These are phyloP conservation scores for Chaetomium cochliodes DNA, from an alignment of 495 filamentous ascomycete species.

Conservation along the genomic window DNA sequence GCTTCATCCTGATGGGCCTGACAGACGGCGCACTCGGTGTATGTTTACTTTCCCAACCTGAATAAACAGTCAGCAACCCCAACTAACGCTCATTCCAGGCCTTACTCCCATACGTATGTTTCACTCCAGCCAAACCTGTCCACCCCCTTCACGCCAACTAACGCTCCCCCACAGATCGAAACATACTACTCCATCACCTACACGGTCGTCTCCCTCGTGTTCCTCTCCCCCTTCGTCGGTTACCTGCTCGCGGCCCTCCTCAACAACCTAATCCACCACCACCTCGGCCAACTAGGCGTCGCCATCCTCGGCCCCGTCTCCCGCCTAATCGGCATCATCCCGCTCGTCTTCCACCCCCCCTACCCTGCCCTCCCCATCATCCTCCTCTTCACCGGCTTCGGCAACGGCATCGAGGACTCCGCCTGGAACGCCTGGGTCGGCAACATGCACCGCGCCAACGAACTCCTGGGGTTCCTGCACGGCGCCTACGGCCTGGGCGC, in stretches of 20 bases:
- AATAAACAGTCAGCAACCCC: neutral
- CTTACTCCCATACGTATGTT: conserved; percentile 19
- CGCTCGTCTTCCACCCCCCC: conserved; percentile 70
- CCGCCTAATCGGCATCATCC: conserved; percentile 65
- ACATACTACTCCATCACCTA: conserved; percentile 70
- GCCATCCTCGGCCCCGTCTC: conserved; percentile 63
- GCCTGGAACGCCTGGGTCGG: conserved; percentile 82
- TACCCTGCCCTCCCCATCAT: conserved; percentile 72
- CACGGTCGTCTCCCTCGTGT: conserved; percentile 74
- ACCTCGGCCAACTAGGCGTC: conserved; percentile 71
- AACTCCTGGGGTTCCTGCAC: conserved; percentile 68
- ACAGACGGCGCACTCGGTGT: conserved; percentile 83
- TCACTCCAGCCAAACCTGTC: neutral
- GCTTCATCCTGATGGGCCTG: conserved; percentile 74
- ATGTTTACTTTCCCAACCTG: conserved; percentile 34
- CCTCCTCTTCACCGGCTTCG: conserved; percentile 70
- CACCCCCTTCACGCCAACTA: neutral
- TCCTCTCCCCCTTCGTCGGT: conserved; percentile 75
- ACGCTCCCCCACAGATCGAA: conserved; percentile 48
- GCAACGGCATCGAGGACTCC: conserved; percentile 67
- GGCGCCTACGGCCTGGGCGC: conserved; percentile 77
- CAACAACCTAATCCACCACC: conserved; percentile 57
- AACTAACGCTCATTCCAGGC: conserved; percentile 10
- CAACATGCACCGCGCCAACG: conserved; percentile 68
- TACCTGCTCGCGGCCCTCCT: conserved; percentile 77